These are phyloP conservation scores for Physcomitrium patens DNA, from an alignment of 225 moss, liverwort and hornwort genomes.

Conservation along the genomic window DNA sequence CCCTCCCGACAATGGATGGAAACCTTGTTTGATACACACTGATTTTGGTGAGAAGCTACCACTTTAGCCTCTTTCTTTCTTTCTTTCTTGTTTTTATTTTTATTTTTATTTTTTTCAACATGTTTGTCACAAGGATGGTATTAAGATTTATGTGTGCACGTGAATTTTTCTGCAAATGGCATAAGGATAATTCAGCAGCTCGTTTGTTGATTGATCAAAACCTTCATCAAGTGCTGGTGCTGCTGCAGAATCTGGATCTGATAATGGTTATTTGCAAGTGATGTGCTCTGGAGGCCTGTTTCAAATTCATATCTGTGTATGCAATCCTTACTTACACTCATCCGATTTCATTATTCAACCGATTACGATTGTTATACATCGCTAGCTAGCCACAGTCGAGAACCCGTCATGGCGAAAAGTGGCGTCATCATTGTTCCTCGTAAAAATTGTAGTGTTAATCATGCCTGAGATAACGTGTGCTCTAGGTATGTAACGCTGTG, in stretches of 20 bases:
- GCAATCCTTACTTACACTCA: slow-evolving; percentile 26
- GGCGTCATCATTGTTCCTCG: background rate
- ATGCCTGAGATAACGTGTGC: background rate
- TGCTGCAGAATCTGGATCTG: slow-evolving; percentile 36
- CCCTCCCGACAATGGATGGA: slow-evolving; percentile 52
- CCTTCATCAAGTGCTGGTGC: slow-evolving; percentile 1
- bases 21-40: slow-evolving; percentile 55
- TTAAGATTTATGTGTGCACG: background rate
- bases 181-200: slow-evolving; percentile 11
- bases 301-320: slow-evolving; percentile 74
- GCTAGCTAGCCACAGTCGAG: background rate
- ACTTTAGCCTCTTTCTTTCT: background rate
- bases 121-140: background rate
- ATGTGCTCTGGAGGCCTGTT: slow-evolving; percentile 72
- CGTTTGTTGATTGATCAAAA: slow-evolving; percentile 18
- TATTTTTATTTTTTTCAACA: background rate
- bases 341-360: background rate
- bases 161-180: slow-evolving; percentile 17
- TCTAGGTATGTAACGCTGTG: slow-evolving; percentile 66
- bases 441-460: slow-evolving; percentile 19
- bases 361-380: background rate
- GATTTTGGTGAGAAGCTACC: slow-evolving; percentile 30
- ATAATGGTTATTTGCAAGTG: slow-evolving; percentile 61
- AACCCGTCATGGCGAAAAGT: background rate
- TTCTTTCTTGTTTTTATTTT: no score